Base-by-base conservation (phyloP, 2,329 filamentous ascomycete genomes). In the Venturia nashicola region DNA sequence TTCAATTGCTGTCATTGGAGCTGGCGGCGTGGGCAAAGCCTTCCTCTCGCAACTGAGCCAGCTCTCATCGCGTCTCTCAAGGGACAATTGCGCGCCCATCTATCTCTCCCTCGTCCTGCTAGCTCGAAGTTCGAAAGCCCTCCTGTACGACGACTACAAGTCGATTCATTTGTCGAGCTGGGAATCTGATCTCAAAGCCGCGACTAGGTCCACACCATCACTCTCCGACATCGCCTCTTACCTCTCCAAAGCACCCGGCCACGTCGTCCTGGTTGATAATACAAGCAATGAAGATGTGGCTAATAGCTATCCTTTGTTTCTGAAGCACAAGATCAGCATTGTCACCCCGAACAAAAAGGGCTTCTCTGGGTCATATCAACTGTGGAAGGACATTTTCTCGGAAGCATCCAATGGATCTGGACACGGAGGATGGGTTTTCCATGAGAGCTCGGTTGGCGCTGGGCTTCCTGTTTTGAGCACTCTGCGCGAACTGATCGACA, bases 291-390 rank as follows among this genome's bases (percentile, higher is more conserved):
- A 93, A 70, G 86, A 89, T 67, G 82, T 99, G 39, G 94, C 93
- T 60, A 84, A 89, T 66, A 78, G 84, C 39, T 99, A 99, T 76
- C 92, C 94, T 0, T 75, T 83, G 59, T 90, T 96, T 75, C 80
- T 99, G 66, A 82, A 84, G 71, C 84, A 86, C 67, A 93, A 92
- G 14, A 87, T 99, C 75, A 93, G 86, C 76, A 86, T 99, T 70
- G 90, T 97, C 36, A 99, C 94, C 0, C 92, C 94, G 54, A 99
- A 97, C 82, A 99, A 99, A 81, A 99, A 99, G 78, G 93, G 89
- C 16, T 99, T 99, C 77, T 95, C 91, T 0, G 86, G 89, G 65
- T 86, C 84, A 57, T 86, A 90, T 71, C 80, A 85, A 69, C 80
- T 96, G 64, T 99, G 93, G 92, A 83, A 90, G 71, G 85, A 89